Evolutionary conservation across 345 rosid species (phyloP).

Genomic region (Hirschfeldia incana): DNA sequence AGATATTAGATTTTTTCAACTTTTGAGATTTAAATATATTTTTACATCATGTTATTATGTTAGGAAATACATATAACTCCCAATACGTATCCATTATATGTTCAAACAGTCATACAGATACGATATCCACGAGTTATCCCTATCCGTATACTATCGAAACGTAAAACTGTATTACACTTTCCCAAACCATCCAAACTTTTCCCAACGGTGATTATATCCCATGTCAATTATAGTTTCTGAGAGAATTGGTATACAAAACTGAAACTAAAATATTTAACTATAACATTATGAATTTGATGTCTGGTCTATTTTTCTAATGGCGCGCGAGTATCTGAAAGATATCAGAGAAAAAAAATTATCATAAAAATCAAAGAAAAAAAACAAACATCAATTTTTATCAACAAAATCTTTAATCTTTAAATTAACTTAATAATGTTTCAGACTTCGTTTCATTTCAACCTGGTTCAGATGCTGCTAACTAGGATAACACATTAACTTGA

Average conservation of each 20-base stretch:
- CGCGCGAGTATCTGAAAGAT: not conserved
- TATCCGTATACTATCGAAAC: not conserved
- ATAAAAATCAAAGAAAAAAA: not conserved
- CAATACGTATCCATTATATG: not conserved
- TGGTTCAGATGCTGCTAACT: constrained; percentile 4
- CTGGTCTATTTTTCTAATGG: not conserved
- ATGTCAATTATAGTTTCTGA: not conserved
- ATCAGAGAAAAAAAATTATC: not conserved
- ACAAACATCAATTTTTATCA: not conserved
- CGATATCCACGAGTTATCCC: constrained; percentile 7
- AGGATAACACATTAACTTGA: not conserved
- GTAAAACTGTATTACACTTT: not conserved
- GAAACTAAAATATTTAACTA: not conserved
- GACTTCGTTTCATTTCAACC: not conserved
- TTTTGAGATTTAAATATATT: not conserved
- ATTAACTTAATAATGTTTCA: not conserved
- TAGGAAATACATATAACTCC: not conserved
- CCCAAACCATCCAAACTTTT: not conserved
- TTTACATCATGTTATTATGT: not conserved
- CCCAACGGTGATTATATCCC: not conserved
- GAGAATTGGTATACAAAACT: not conserved
- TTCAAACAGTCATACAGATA: not conserved
- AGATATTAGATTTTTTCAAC: constrained; percentile 5
- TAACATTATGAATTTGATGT: not conserved
- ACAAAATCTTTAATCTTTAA: not conserved